Percentiles rank a stretch among this genome's conserved stretches.
Evolutionary conservation across 1,284 basidiomycete genomes (phyloP).

Genomic region (Tilletiaria anomala): DNA sequence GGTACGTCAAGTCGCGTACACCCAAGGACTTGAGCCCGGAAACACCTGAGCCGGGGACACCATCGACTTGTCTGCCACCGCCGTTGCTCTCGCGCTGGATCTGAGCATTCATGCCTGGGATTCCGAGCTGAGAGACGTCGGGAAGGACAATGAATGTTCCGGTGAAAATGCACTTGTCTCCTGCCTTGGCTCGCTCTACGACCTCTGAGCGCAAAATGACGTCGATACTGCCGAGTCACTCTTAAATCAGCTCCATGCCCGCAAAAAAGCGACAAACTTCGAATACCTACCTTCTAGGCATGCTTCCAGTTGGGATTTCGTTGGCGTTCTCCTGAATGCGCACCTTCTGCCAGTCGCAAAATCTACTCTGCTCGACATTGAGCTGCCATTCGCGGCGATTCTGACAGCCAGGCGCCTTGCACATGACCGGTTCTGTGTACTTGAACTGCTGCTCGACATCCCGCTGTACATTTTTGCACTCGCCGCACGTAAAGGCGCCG

Average conservation of each 20-base stretch:
- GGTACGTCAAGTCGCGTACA: slow-evolving; percentile 89
- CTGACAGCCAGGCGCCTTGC: slow-evolving; percentile 81
- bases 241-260: slow-evolving; percentile 1
- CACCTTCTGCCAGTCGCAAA: slow-evolving; percentile 98
- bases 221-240: slow-evolving; percentile 69
- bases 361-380: slow-evolving; percentile 88
- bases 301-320: slow-evolving; percentile 94
- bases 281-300: slow-evolving; percentile 58
- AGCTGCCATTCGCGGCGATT: slow-evolving; percentile 84
- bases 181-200: slow-evolving; percentile 93
- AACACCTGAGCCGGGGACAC: slow-evolving; percentile 53
- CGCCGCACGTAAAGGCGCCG: slow-evolving; percentile 83
- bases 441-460: slow-evolving; percentile 99
- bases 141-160: slow-evolving; percentile 97
- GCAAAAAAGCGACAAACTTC: background rate
- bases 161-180: slow-evolving; percentile 95
- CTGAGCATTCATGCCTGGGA: slow-evolving; percentile 87
- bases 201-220: slow-evolving; percentile 88
- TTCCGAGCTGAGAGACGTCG: slow-evolving; percentile 86
- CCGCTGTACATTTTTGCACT: slow-evolving; percentile 70
- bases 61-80: slow-evolving; percentile 51
- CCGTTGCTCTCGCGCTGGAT: slow-evolving; percentile 60
- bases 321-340: slow-evolving; percentile 97
- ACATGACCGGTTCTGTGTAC: slow-evolving; percentile 94
- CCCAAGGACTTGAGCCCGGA: slow-evolving; percentile 86